A percentile compares a stretch with the other conserved stretches of the same genome.
Evolutionary conservation across 441 rosid genomes (phyloP).

Genomic region (Pelargonium citronellum): DNA sequence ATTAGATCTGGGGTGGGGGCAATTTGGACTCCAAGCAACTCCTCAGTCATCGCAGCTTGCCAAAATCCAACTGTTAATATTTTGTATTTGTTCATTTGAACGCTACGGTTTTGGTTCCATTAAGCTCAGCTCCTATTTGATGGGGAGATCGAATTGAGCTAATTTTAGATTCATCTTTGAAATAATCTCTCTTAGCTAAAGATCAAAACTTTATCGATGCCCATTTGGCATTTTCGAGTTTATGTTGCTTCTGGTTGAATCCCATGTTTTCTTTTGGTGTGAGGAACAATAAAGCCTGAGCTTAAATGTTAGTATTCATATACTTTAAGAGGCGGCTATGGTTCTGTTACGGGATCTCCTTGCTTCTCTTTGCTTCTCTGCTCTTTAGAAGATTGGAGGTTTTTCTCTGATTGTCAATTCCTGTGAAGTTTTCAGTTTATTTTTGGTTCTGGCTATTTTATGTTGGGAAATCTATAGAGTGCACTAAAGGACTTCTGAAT

Average conservation of each 20-base stretch:
- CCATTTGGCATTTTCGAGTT: not conserved
- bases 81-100: not conserved
- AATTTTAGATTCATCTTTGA: slow-evolving; percentile 1
- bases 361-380: slow-evolving; percentile 31
- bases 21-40: not conserved
- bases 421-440: slow-evolving; percentile 19
- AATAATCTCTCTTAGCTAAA: not conserved
- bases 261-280: slow-evolving; percentile 17
- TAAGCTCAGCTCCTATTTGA: slow-evolving; percentile 6
- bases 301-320: slow-evolving; percentile 28
- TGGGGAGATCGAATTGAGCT: not conserved
- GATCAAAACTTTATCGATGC: not conserved
- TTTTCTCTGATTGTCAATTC: slow-evolving; percentile 18
- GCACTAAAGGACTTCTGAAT: not conserved
- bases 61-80: not conserved
- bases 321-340: slow-evolving; percentile 30
- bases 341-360: slow-evolving; percentile 34
- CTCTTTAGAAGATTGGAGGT: slow-evolving; percentile 31
- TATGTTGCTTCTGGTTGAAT: slow-evolving; percentile 24
- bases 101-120: not conserved
- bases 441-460: slow-evolving; percentile 10
- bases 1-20: slow-evolving; percentile 8
- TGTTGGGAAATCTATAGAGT: slow-evolving; percentile 37
- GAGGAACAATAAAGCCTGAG: slow-evolving; percentile 21
- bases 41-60: not conserved